A percentile compares a stretch with the other conserved stretches of the same genome.
phyloP scores from a whole-genome alignment of 306 rosid genomes.

The Pachyrhizus erosus region DNA sequence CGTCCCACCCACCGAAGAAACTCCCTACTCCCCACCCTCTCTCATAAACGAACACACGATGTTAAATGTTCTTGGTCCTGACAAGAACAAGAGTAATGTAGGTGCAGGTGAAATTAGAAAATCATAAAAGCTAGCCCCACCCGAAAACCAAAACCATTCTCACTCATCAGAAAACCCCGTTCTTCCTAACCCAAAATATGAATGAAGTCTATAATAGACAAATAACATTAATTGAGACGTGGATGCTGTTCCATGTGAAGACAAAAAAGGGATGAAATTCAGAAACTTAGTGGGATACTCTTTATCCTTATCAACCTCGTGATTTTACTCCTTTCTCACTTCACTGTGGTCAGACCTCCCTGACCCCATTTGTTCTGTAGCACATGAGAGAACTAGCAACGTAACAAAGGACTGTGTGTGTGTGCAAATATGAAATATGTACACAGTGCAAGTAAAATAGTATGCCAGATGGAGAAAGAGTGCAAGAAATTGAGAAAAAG shows the following conservation, averaged over 20 bases:
- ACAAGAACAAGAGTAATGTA: neutral
- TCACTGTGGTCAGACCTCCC: constrained; percentile 45
- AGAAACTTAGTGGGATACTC: constrained; percentile 46
- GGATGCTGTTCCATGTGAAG: constrained; percentile 41
- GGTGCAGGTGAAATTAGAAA: constrained; percentile 26
- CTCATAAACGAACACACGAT: neutral
- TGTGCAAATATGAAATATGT: too few species aligned
- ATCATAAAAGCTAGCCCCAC: constrained; percentile 4
- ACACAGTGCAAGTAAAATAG: neutral
- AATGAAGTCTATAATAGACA: constrained; percentile 38
- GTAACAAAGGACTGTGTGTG: neutral
- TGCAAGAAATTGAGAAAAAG: too few species aligned
- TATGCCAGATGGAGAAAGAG: neutral
- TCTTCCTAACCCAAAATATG: constrained; percentile 31
- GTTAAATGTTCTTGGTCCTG: constrained; percentile 15
- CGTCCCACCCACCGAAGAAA: neutral
- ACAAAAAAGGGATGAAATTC: constrained; percentile 46
- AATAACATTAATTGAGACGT: constrained; percentile 25
- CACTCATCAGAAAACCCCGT: constrained; percentile 22
- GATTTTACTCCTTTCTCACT: constrained; percentile 51
- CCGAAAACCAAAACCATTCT: neutral
- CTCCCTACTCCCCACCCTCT: neutral
- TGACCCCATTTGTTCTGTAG: constrained; percentile 34
- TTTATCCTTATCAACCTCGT: constrained; percentile 46
- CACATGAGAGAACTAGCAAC: neutral